phyloP scores from a whole-genome alignment of 106 monocot species.

The Allium cepa region DNA sequence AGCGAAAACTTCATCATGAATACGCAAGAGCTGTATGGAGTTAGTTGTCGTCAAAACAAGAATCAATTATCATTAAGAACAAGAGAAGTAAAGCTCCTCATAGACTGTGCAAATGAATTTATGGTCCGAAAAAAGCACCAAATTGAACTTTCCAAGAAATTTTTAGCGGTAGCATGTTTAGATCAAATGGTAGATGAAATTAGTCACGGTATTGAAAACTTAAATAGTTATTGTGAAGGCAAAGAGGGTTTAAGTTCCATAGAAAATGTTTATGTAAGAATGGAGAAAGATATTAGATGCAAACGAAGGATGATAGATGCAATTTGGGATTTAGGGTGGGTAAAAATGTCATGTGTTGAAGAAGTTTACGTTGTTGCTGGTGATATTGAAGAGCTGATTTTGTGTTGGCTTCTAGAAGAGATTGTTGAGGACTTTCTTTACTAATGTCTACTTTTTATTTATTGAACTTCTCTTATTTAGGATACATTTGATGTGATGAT shows the following conservation, averaged over 20 bases:
- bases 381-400: conserved; percentile 27
- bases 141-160: conserved; percentile 9
- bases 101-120: conserved; percentile 40
- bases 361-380: conserved; percentile 33
- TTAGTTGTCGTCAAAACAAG: not conserved
- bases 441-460: not conserved
- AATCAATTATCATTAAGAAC: not conserved
- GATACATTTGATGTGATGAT: no score
- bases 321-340: conserved; percentile 61
- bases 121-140: conserved; percentile 31
- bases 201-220: conserved; percentile 21
- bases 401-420: conserved; percentile 39
- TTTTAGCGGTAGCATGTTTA: conserved; percentile 6
- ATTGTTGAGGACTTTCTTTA: conserved; percentile 20
- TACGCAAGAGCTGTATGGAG: conserved; percentile 16
- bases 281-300: conserved; percentile 57
- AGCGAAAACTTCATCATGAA: conserved; percentile 22
- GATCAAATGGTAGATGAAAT: conserved; percentile 33
- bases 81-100: conserved; percentile 14
- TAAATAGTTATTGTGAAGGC: conserved; percentile 12
- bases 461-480: no score
- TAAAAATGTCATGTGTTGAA: conserved; percentile 30
- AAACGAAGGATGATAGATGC: conserved; percentile 20
- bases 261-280: conserved; percentile 25
- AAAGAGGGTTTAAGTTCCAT: conserved; percentile 1